Conservation (phyloP, 192 early-diverging fungal species). For the Diversispora epigaea region DNA sequence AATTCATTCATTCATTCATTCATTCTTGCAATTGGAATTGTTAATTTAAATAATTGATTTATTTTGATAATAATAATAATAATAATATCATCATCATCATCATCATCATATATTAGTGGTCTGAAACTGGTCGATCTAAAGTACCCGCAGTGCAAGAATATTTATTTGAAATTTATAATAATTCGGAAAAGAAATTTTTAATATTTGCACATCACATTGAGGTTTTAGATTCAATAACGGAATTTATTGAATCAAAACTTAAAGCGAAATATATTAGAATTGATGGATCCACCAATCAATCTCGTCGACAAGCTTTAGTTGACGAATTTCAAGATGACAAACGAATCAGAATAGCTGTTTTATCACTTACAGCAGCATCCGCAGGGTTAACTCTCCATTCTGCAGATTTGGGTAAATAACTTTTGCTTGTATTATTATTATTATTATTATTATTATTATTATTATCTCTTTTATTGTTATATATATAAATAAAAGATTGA, state of each 20-base stretch:
- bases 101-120: conserved; percentile 38
- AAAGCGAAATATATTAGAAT: conserved; percentile 45
- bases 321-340: conserved; percentile 46
- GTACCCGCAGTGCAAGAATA: conserved; percentile 43
- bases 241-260: conserved; percentile 23
- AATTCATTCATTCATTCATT: neutral
- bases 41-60: no score
- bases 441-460: neutral
- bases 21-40: neutral
- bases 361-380: conserved; percentile 50
- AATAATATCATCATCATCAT: no score
- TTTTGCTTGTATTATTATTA: neutral
- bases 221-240: conserved; percentile 37
- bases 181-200: conserved; percentile 45
- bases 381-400: conserved; percentile 48
- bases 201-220: conserved; percentile 51
- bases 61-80: no score
- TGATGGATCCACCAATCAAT: conserved; percentile 42
- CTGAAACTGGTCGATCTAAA: conserved; percentile 43
- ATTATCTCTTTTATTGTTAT: neutral
- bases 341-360: conserved; percentile 39
- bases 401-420: conserved; percentile 40
- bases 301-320: conserved; percentile 39
- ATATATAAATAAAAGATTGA: no score
- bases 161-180: conserved; percentile 38